A percentile compares a stretch with the other conserved stretches of the same genome.
Conservation (phyloP, 257 asterid genomes). For the Petunia axillaris region DNA sequence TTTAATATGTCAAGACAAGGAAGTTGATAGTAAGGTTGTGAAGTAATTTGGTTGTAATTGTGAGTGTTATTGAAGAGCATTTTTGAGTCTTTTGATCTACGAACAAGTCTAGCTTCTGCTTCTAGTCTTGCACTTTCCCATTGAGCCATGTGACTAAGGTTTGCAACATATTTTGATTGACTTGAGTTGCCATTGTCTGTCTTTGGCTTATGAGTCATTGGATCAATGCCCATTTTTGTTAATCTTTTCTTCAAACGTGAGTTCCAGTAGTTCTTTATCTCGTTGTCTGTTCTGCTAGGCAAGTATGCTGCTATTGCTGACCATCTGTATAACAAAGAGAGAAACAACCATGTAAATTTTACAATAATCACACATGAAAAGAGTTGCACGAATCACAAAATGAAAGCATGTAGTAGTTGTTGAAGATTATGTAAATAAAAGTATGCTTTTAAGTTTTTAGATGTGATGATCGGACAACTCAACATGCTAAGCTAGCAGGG, state of each 20-base stretch:
- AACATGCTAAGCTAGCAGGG: no score
- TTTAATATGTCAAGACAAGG: constrained; percentile 37
- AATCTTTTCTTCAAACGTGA: constrained; percentile 38
- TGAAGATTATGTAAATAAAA: no score
- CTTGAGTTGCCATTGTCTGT: not conserved
- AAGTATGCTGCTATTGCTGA: constrained; percentile 34
- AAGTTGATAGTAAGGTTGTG: not conserved
- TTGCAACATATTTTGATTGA: constrained; percentile 28
- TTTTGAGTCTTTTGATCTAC: constrained; percentile 13
- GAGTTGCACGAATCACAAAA: no score
- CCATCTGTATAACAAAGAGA: constrained; percentile 30
- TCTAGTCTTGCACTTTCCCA: constrained; percentile 46
- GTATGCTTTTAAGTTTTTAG: no score
- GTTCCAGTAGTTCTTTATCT: constrained; percentile 40
- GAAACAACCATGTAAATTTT: not conserved
- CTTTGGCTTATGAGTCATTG: constrained; percentile 36
- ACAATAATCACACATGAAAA: no score
- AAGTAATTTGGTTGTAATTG: not conserved
- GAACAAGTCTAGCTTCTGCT: constrained; percentile 41
- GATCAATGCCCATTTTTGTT: constrained; percentile 40
- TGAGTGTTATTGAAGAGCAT: not conserved
- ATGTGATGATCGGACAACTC: no score
- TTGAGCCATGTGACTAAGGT: constrained; percentile 39
- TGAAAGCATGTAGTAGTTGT: no score
- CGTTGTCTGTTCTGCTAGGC: constrained; percentile 41